Conservation (phyloP, 2,329 filamentous ascomycete species). For the Nigrospora osmanthi region DNA sequence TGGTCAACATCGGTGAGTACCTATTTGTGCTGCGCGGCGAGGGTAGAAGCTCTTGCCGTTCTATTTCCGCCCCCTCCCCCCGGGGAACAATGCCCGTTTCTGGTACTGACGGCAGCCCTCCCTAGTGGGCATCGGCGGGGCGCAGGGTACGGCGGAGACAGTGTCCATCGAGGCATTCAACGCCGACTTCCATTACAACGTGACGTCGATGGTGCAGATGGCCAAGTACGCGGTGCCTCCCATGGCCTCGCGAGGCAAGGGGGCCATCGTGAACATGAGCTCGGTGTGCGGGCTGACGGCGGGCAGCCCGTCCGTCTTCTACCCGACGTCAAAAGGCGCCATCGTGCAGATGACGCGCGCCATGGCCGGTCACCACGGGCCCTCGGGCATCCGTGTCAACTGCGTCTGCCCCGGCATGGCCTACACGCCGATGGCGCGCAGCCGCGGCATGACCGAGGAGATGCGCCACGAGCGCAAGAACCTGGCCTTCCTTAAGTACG, state of each 20-base stretch:
- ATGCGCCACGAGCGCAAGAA: slow-evolving; percentile 16
- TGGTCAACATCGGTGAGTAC: slow-evolving; percentile 18
- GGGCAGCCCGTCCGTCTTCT: slow-evolving; percentile 19
- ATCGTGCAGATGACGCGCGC: slow-evolving; percentile 16
- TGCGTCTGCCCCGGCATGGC: slow-evolving; percentile 17
- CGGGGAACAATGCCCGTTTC: neutral
- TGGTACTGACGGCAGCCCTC: neutral
- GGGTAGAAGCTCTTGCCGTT: neutral
- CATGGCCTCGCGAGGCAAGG: slow-evolving; percentile 23
- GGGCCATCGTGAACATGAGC: slow-evolving; percentile 27
- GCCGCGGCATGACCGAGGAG: slow-evolving; percentile 17
- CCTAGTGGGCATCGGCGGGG: slow-evolving; percentile 23
- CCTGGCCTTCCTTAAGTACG: slow-evolving; percentile 15
- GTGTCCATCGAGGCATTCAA: slow-evolving; percentile 21
- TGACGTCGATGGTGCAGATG: slow-evolving; percentile 28
- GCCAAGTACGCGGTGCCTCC: slow-evolving; percentile 18
- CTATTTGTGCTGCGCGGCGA: neutral
- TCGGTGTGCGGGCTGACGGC: slow-evolving; percentile 22
- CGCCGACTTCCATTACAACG: slow-evolving; percentile 22
- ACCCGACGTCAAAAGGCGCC: slow-evolving; percentile 23
- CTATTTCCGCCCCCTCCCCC: neutral
- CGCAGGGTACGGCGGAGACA: slow-evolving; percentile 17
- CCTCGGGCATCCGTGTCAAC: slow-evolving; percentile 11
- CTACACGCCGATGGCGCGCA: slow-evolving; percentile 16
- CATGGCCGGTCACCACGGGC: slow-evolving; percentile 12